Evolutionary conservation across 2,329 filamentous ascomycete species (phyloP).

Genomic region (Pyrenochaeta sp.): DNA sequence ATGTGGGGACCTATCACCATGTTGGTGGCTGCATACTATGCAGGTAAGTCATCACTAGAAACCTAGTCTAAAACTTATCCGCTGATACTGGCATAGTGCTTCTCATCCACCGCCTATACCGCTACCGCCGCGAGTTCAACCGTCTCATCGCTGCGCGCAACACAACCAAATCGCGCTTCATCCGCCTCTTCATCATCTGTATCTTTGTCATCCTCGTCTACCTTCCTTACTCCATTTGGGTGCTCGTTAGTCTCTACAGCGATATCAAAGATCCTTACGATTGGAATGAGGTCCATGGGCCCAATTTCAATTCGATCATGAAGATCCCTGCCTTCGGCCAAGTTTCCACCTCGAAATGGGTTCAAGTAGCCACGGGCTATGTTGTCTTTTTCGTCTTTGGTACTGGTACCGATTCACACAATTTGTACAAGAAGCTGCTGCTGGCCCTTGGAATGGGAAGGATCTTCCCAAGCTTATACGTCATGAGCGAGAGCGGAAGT

Average conservation of each 20-base stretch:
- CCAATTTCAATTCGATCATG: slow-evolving; percentile 59
- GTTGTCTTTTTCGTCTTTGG: slow-evolving; percentile 71
- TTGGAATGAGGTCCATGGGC: slow-evolving; percentile 63
- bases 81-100: slow-evolving; percentile 56
- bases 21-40: slow-evolving; percentile 63
- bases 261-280: slow-evolving; percentile 55
- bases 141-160: slow-evolving; percentile 63
- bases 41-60: slow-evolving; percentile 57
- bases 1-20: slow-evolving; percentile 67
- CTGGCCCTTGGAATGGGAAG: slow-evolving; percentile 37
- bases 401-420: slow-evolving; percentile 66
- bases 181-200: slow-evolving; percentile 68
- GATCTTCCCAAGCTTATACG: slow-evolving; percentile 41
- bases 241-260: slow-evolving; percentile 49
- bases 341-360: slow-evolving; percentile 66
- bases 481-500: slow-evolving; percentile 19
- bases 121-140: slow-evolving; percentile 67
- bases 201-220: slow-evolving; percentile 59
- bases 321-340: slow-evolving; percentile 56
- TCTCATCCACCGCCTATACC: slow-evolving; percentile 67
- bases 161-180: slow-evolving; percentile 67
- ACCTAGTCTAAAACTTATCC: not conserved
- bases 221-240: slow-evolving; percentile 60
- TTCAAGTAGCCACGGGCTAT: slow-evolving; percentile 62
- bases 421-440: slow-evolving; percentile 39